Base-by-base conservation (phyloP, 129 eudicot genomes). In the Solidago caesia region DNA sequence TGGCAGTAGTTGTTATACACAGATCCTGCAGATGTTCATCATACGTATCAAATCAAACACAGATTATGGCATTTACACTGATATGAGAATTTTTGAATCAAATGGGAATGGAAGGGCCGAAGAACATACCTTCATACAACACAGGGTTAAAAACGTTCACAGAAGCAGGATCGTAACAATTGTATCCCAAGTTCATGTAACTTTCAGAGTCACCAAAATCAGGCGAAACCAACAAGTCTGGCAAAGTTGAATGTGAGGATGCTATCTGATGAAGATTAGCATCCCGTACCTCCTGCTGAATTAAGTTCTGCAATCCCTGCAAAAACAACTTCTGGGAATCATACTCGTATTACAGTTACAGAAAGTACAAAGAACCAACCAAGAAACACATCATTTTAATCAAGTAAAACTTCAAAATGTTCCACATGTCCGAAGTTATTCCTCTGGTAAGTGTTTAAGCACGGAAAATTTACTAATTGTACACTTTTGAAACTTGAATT, bases 21-120 rank as follows among this genome's bases (percentile, higher is more conserved):
- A 80, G 82, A 55, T 55, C 82, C 89, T 82, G 83, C 79, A 80
- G 53, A 44, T 61, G 66, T 49, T 75, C 27, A 77, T 59, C 68
- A 68, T 59, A 43, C 33, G 33, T 44, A 65, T 12, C 16, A 71
- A 16, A 59, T 79, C 5, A 76, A 41, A 61, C 44, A 41, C 64
- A 41, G 44, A 76, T 56, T 9, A 44, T 10, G 16, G 12, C 45
- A 29, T 48, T 12, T 16, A 11, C 11, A 70, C 41, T 61, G 33
- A 70, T 47, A 57, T 2, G 15, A 48, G 16, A 43, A 29, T 10
- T 27, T 4, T 49, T 52, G 29, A 68, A 41, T 25, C 60, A 67
- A 78, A 59, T 7, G 45, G 59, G 44, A 39, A 52, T 26, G 51
- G 5, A 56, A 68, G 45, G 63, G 56, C 81, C 27, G 66, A 47